A percentile compares a stretch with the other conserved stretches of the same genome.
phyloP scores from a whole-genome alignment of 2,329 filamentous ascomycete genomes.

The Apiospora phragmitis region DNA sequence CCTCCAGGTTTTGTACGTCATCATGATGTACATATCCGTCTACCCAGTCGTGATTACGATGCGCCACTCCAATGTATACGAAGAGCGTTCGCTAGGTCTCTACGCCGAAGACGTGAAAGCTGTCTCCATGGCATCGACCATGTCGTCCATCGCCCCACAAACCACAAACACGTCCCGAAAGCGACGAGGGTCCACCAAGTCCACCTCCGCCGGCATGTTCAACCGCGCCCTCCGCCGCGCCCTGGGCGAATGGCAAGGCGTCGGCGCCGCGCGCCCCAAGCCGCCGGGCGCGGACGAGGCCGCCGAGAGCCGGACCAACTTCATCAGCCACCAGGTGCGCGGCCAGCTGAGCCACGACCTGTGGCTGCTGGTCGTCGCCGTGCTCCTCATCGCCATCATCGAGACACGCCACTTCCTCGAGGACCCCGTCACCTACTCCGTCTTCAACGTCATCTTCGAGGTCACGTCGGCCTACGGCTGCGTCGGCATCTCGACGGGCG shows the following conservation, averaged over 20 bases:
- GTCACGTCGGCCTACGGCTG: constrained; percentile 60
- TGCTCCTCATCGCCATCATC: constrained; percentile 60
- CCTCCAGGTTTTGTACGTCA: constrained; percentile 59
- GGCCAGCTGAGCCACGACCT: constrained; percentile 67
- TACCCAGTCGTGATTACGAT: constrained; percentile 65
- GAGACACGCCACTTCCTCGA: constrained; percentile 55
- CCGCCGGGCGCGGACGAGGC: constrained; percentile 14
- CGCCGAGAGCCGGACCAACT: constrained; percentile 42
- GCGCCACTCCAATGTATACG: constrained; percentile 71
- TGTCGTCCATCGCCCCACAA: not conserved
- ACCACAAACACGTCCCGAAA: not conserved
- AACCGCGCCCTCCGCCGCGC: constrained; percentile 37
- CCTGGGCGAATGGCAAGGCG: constrained; percentile 43
- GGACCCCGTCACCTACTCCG: constrained; percentile 53
- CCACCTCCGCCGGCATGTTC: constrained; percentile 28
- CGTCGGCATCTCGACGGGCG: constrained; percentile 60
- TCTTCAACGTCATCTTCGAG: constrained; percentile 63
- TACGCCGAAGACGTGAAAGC: constrained; percentile 41
- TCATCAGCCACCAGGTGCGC: constrained; percentile 59
- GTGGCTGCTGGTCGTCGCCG: constrained; percentile 63
- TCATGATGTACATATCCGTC: constrained; percentile 68
- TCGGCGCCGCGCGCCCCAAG: constrained; percentile 36
- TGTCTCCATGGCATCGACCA: not conserved
- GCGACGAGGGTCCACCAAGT: constrained; percentile 15
- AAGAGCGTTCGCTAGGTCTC: constrained; percentile 66